Evolutionary conservation across 2,329 filamentous ascomycete genomes (phyloP).

Genomic region (Cyphellophora attinorum): DNA sequence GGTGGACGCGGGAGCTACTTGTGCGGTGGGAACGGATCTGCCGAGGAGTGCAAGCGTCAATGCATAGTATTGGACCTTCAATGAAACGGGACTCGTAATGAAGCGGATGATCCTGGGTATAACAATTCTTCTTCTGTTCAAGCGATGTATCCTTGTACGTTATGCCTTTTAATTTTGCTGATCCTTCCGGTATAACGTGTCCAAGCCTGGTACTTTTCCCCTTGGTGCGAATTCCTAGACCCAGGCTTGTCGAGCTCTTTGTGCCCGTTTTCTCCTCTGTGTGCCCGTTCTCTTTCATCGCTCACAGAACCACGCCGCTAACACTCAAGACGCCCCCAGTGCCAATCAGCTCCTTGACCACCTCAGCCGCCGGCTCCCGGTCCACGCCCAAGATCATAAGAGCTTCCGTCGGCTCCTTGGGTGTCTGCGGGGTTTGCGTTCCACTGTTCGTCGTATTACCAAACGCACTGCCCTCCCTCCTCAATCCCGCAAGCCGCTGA

Average conservation of each 20-base stretch:
- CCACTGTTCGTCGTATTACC: neutral
- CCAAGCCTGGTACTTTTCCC: too few species aligned
- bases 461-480: slow-evolving; percentile 1
- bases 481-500: slow-evolving; percentile 37
- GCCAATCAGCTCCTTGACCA: slow-evolving; percentile 39
- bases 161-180: too few species aligned
- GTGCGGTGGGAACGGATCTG: slow-evolving; percentile 19
- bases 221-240: too few species aligned
- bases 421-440: slow-evolving; percentile 21
- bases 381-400: slow-evolving; percentile 75
- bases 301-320: slow-evolving; percentile 38
- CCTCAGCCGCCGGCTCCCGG: slow-evolving; percentile 50
- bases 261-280: too few species aligned
- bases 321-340: slow-evolving; percentile 45
- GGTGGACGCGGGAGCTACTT: slow-evolving; percentile 39
- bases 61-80: too few species aligned
- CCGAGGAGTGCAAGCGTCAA: neutral
- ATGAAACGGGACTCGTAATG: too few species aligned
- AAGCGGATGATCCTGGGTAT: too few species aligned
- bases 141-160: too few species aligned
- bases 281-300: neutral
- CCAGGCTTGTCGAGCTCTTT: too few species aligned
- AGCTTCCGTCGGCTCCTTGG: slow-evolving; percentile 44
- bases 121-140: too few species aligned
- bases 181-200: too few species aligned